These are phyloP conservation scores for Casuarina glauca DNA, from an alignment of 306 rosid genomes.

Conservation along the genomic window DNA sequence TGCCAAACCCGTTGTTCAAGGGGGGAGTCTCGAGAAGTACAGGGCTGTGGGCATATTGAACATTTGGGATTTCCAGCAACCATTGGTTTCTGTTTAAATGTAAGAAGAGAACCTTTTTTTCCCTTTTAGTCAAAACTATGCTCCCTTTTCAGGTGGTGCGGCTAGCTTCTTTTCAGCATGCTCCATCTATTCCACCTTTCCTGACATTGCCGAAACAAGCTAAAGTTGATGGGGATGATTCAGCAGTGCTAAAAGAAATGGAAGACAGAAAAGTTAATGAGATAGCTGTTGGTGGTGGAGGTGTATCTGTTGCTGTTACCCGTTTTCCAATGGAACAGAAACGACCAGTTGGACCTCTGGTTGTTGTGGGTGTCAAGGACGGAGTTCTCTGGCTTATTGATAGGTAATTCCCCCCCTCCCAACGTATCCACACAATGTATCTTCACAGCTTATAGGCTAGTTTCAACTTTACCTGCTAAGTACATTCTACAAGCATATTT, in stretches of 20 bases:
- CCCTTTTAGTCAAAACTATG: conserved; percentile 9
- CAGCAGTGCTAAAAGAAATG: conserved; percentile 45
- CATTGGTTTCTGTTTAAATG: not conserved
- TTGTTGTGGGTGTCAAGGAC: conserved; percentile 93
- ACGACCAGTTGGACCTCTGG: conserved; percentile 93
- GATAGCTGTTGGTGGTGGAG: conserved; percentile 99
- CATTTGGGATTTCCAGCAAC: not conserved
- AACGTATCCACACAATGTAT: not conserved
- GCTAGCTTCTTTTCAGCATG: conserved; percentile 97
- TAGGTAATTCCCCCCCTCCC: conserved; percentile 47
- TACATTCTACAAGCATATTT: not conserved
- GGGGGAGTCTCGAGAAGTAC: not conserved
- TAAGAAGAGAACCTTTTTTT: conserved; percentile 7
- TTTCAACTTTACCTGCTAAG: not conserved
- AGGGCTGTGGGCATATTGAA: not conserved
- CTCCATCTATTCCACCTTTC: conserved; percentile 97
- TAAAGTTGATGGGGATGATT: conserved; percentile 70
- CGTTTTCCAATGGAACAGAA: conserved; percentile 96
- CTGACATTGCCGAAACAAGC: conserved; percentile 73
- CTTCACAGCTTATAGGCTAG: not conserved
- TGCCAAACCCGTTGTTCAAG: not conserved
- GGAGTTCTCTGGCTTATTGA: conserved; percentile 99
- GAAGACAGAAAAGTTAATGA: conserved; percentile 84
- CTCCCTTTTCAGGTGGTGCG: conserved; percentile 78
- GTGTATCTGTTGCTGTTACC: conserved; percentile 92